Base-by-base conservation (phyloP, 495 filamentous ascomycete species). In the Glonium stellatum region DNA sequence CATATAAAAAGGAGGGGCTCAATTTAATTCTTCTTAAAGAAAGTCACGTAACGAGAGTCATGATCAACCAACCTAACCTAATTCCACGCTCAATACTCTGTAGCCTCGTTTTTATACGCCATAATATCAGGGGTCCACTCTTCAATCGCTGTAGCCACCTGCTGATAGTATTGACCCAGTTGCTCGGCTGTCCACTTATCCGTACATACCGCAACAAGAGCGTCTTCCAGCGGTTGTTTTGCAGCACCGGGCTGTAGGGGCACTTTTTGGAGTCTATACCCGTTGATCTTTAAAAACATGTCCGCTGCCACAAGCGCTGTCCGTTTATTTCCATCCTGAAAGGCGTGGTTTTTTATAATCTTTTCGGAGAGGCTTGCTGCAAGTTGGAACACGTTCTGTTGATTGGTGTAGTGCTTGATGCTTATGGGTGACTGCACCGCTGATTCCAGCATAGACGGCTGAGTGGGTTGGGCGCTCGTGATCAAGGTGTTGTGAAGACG, bases 261-360 rank as follows among this genome's bases (percentile, higher is more conserved):
- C 31, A 47, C 56, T 25, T 55, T 57, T 57, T 69, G 63, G 37
- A 70, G 59, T 42, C 59, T 54, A 46, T 67, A 72, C 22, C 70
- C 72, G 53, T 75, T 75, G 54, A 73, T 66, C 35, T 64, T 66
- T n/a, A 75, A 62, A 51, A 75, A 74, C 62, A 74, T 65, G 36
- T 72, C 64, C 15, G 69, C 73, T 10, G 73, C 71, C 35, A 71
- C 15, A 54, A 73, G 55, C 21, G 69, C 69, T 19, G 72, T 69
- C 36, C 72, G 60, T 58, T 74, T 74, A 58, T 75, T 74, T 35
- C 72, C 71, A 57, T 73, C 68, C 27, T 64, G 57, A 54, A 68
- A 73, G 25, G 70, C 61, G 49, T 74, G 71, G 60, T 74, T 73
- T 35, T 69, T 68, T 31, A 73, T 73, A 50, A 74, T 63, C 50